phyloP scores from a whole-genome alignment of 768 basidiomycete genomes.

The Rossbeevera mucosa region DNA sequence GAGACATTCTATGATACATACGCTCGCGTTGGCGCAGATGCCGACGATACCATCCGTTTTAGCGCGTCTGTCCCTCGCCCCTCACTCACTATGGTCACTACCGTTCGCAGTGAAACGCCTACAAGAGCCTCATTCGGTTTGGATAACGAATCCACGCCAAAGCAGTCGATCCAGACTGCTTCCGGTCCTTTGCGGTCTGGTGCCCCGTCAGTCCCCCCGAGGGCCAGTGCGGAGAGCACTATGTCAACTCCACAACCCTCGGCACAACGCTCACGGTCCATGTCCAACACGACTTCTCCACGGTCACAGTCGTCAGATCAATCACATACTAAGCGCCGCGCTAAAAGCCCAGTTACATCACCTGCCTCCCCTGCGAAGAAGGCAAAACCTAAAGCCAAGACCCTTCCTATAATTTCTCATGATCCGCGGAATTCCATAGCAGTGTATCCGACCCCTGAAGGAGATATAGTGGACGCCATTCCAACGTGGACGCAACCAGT shows the following conservation, averaged over 20 bases:
- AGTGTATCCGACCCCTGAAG: conserved; percentile 58
- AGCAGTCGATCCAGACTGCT: conserved; percentile 39
- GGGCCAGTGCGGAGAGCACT: conserved; percentile 39
- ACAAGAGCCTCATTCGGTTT: conserved; percentile 34
- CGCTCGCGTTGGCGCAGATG: conserved; percentile 9
- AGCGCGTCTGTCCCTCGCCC: conserved; percentile 14
- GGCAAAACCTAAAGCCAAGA: conserved; percentile 34
- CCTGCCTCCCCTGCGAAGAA: conserved; percentile 39
- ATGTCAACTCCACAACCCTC: conserved; percentile 34
- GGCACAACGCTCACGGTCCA: conserved; percentile 18
- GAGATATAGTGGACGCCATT: conserved; percentile 66
- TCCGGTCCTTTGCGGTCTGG: conserved; percentile 44
- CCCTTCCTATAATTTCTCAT: conserved; percentile 27
- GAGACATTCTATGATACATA: conserved; percentile 43
- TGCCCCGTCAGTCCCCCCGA: conserved; percentile 38
- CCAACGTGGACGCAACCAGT: conserved; percentile 79
- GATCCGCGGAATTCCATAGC: conserved; percentile 59
- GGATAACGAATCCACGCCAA: conserved; percentile 37
- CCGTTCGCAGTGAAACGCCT: conserved; percentile 41
- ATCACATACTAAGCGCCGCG: conserved; percentile 41
- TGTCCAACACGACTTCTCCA: conserved; percentile 29
- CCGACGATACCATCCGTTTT: conserved; percentile 20
- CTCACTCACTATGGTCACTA: conserved; percentile 21
- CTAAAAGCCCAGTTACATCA: conserved; percentile 44
- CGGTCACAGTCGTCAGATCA: conserved; percentile 26